Base-by-base conservation (phyloP, 352 stramenopile species). In the Albugo candida region DNA sequence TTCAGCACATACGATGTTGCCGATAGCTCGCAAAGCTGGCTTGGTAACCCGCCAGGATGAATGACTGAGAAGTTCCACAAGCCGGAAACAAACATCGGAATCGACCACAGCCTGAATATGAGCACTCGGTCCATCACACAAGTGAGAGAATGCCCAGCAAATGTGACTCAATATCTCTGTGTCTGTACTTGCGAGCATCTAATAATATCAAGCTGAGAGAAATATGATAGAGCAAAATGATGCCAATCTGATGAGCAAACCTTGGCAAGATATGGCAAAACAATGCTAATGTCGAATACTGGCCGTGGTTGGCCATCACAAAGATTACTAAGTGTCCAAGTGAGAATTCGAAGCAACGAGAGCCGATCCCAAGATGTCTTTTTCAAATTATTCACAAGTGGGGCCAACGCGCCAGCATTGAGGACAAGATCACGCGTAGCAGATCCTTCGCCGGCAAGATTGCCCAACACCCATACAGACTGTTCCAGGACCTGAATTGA, bases 1-100 rank as follows among this genome's bases (percentile, higher is more conserved):
- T 63, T 98, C 94, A 2, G 93, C 94, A 56, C 93, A 98, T 36
- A 98, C 94, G 65, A 98, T 97, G 62, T 98, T 98, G n/a, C 94
- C 94, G 58, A 98, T 97, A 13, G 94, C 96, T 16, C 94, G 75
- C 19, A 98, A 59, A 5, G 94, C 94, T 12, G 94, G 94, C 55
- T 98, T 98, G 11, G 89, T 96, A 0, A 98, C 92, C 31, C 91
- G 81, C 79, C 92, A 97, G 38, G 78, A 96, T 52, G 55, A 93
- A 67, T 81, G 81, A 50, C 73, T 70, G 17, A 98, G 58, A 10
- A 98, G 60, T 51, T 97, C 82, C 36, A 98, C 92, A 11, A 98
- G 69, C 1, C 89, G 79, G 24, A 81, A 78, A 69, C 75, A 85
- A 53, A 88, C 65, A 49, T 94, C 61, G 36, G 83, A 74, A 51